Conservation (phyloP, 768 basidiomycete genomes). For the Infundibulicybe gibba region DNA sequence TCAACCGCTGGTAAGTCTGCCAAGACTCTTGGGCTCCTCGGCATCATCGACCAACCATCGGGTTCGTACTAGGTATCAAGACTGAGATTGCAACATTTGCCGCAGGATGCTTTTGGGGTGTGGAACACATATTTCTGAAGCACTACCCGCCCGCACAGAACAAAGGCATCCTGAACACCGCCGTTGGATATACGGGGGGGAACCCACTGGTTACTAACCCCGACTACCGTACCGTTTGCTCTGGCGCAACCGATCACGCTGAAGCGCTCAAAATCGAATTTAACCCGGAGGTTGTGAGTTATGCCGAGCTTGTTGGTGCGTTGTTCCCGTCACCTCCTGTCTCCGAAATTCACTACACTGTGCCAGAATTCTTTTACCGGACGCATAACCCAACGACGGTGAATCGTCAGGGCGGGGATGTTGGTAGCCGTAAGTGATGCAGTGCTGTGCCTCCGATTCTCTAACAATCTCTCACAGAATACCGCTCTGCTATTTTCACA, state of each 20-base stretch:
- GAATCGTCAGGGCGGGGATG: conserved; percentile 76
- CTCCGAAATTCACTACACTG: neutral
- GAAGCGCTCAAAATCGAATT: conserved; percentile 87
- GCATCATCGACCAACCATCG: conserved; percentile 34
- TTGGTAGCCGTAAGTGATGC: conserved; percentile 65
- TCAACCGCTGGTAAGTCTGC: too few species aligned
- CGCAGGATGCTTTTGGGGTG: conserved; percentile 83
- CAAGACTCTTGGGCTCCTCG: too few species aligned
- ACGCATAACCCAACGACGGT: conserved; percentile 89
- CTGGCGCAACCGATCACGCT: conserved; percentile 81
- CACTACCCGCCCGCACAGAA: conserved; percentile 67
- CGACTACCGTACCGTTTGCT: conserved; percentile 72
- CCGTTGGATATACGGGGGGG: conserved; percentile 82
- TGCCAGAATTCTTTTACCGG: conserved; percentile 87
- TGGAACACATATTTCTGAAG: conserved; percentile 82
- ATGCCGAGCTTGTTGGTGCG: conserved; percentile 84
- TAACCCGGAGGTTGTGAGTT: conserved; percentile 72
- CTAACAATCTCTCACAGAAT: conserved; percentile 47
- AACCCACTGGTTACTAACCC: conserved; percentile 51
- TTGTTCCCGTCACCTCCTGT: conserved; percentile 8
- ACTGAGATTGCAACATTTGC: conserved; percentile 43
- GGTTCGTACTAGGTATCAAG: too few species aligned
- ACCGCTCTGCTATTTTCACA: conserved; percentile 91
- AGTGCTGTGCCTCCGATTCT: neutral
- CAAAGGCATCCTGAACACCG: conserved; percentile 71